Evolutionary conservation across 1,139 yeast genomes (phyloP), one percentile per base, ranked within the genome.

Genomic region (Ashbya aceris): DNA sequence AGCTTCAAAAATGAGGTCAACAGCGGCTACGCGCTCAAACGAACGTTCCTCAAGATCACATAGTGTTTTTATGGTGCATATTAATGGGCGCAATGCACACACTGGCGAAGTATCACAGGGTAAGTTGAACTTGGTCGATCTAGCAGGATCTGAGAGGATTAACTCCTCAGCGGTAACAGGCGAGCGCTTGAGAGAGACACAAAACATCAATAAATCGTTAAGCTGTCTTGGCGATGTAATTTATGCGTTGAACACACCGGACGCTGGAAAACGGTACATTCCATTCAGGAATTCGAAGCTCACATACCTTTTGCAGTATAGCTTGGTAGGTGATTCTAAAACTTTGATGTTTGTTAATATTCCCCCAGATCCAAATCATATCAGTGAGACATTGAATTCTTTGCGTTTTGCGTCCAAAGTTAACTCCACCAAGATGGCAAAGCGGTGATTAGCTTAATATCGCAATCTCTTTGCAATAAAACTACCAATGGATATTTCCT

Each of bases 201-300:
- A 83, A 55, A 77, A 89, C 4, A 91, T 91, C 47, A 91, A 91
- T 62, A 84, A 80, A 61, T 86, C 96, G 8, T 69, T 91, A 41
- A 84, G 96, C 48, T 76, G 89, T 44, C 70, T 91, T 26, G 96
- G 96, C 0, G 96, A 89, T 62, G 98, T 93, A 1, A 87, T 91
- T 6, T 71, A 77, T 49, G 79, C 95, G 1, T 69, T 93, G 38
- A 79, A 79, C 7, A 57, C 60, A 23, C 46, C 51, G 4, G 61
- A 56, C 11, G 48, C 52, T 30, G 38, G 54, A 13, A 64, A 50
- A 46, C 55, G 55, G 41, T 80, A 76, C 48, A 60, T 76, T 10
- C 83, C 83, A 1, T 77, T 72, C 56, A 61, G 83, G 43, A 75
- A 76, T 55, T 70, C 80, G 27, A 72, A 66, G 60, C 68, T 91